Base-by-base conservation (phyloP, 1,284 basidiomycete species). In the Leccinum fallax region DNA sequence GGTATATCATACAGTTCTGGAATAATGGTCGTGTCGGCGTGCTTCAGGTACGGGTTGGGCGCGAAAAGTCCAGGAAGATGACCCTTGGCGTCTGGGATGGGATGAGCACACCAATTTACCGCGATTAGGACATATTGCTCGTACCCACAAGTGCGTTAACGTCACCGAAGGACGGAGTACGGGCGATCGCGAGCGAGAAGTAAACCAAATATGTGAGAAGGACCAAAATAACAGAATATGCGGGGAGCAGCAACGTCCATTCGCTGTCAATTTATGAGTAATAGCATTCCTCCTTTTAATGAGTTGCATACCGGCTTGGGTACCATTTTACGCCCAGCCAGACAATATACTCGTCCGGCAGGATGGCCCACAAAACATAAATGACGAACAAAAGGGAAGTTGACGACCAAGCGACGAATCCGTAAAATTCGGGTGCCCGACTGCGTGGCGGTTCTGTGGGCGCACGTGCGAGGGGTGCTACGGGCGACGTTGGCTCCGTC, bases 201-300 rank as follows among this genome's bases (percentile, higher is more conserved):
- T 95, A 95, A 2, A 83, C 80, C 72, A 87, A 85, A 75, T 95
- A 95, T 2, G 92, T 88, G 60, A 92, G 80, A 52, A 95, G 82
- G 52, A 89, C 84, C 13, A 90, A 67, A 52, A 94, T 76, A 66
- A 93, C 81, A 13, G 90, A 83, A 78, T 89, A 95, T 16, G 92
- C 86, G 26, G 94, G 94, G n/a, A 95, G 74, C 36, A 95, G 83
- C 30, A 95, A 69, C 21, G 92, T 84, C 93, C 94, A 95, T 81
- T 95, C 92, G 30, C 93, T 73, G 48, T 67, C 19, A 28, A 8
- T 7, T 4, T 4, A 38, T 64, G n/a, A 68, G 55, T 28, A 15
- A 9, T 15, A 21, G 43, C 48, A 21, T 52, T 64, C 48, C 48
- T 26, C 11, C 7, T 0, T 21, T 7, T 9, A 13, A 6, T 10